Evolutionary conservation across 2,329 filamentous ascomycete species (phyloP).

Genomic region (Neoascochyta sp.): DNA sequence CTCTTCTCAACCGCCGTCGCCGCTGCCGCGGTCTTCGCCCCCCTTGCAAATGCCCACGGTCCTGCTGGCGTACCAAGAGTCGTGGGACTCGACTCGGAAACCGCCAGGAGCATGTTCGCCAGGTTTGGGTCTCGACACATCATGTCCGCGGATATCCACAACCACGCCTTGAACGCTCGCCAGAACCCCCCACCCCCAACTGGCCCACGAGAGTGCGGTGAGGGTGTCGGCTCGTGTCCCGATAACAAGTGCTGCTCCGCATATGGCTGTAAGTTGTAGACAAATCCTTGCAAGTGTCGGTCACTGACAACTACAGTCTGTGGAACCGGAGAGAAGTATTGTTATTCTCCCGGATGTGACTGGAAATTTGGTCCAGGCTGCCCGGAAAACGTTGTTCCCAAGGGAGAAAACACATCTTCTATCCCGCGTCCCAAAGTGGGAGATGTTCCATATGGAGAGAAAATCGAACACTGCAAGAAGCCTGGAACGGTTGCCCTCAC

Average conservation of each 20-base stretch:
- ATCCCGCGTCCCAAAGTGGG: conserved; percentile 53
- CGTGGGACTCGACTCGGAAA: conserved; percentile 20
- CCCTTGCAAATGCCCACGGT: conserved; percentile 16
- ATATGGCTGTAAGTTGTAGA: conserved; percentile 12
- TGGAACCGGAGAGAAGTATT: conserved; percentile 51
- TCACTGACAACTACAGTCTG: conserved; percentile 39
- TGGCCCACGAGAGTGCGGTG: conserved; percentile 22
- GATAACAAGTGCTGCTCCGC: conserved; percentile 21
- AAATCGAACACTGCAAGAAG: conserved; percentile 51
- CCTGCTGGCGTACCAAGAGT: conserved; percentile 14
- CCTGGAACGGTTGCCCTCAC: conserved; percentile 60
- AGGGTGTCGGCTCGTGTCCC: conserved; percentile 18
- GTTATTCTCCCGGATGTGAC: conserved; percentile 56
- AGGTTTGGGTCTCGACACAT: conserved; percentile 6
- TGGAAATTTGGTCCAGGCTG: conserved; percentile 57
- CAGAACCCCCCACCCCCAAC: no score
- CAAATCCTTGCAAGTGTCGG: not conserved
- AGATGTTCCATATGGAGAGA: conserved; percentile 52
- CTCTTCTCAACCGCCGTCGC: conserved; percentile 1
- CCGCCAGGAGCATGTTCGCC: conserved; percentile 14
- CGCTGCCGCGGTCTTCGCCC: conserved; percentile 3
- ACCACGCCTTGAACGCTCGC: conserved; percentile 8
- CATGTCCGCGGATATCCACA: not conserved
- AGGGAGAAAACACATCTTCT: conserved; percentile 52
- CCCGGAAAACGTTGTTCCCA: conserved; percentile 53